Evolutionary conservation across 306 rosid genomes (phyloP), one percentile per base, ranked within the genome.

Genomic region (Trichosanthes truncata): DNA sequence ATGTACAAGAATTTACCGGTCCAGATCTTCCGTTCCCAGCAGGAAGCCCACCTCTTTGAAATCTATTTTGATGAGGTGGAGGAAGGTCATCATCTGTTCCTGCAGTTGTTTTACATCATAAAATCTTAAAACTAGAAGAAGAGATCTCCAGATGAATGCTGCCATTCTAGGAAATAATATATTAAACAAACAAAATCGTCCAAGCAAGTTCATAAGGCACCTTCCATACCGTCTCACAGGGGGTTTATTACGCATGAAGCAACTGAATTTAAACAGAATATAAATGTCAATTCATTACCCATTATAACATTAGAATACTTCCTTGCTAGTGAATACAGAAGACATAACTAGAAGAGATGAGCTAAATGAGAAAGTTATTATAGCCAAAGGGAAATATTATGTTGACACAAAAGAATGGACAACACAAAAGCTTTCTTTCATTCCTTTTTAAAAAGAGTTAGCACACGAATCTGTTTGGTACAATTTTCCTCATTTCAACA

Each of bases 51-150:
- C 91, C 84, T 80, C 85, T 84, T 41, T 82, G 87, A 88, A 84
- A 84, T 88, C 96, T 86, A 82, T 84, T 84, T 86, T 84, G 88
- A 91, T 84, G 83, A 80, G 84, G 88, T 59, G 88, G 87, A 87
- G 87, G 87, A 86, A 88, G 86, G 86, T 84, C 86, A 84, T 87
- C 90, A 78, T 79, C 90, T 83, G 87, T 83, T 77, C 86, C 93
- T 88, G 86, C 46, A 74, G 78, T 31, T 8, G 48, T 35, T 56
- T 82, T 74, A 53, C 68, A 29, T 41, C n/a, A 41, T 40, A 77
- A 38, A 38, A 41, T 13, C 11, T 38, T 74, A 52, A 51, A 33
- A 51, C 15, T 9, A 20, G 46, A 74, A 74, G 25, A 41, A 45
- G 76, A 10, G 12, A 74, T 31, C 78, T 33, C 46, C 48, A 33